Conservation (phyloP, 192 early-diverging fungal species). For the Coemansia reversa region DNA sequence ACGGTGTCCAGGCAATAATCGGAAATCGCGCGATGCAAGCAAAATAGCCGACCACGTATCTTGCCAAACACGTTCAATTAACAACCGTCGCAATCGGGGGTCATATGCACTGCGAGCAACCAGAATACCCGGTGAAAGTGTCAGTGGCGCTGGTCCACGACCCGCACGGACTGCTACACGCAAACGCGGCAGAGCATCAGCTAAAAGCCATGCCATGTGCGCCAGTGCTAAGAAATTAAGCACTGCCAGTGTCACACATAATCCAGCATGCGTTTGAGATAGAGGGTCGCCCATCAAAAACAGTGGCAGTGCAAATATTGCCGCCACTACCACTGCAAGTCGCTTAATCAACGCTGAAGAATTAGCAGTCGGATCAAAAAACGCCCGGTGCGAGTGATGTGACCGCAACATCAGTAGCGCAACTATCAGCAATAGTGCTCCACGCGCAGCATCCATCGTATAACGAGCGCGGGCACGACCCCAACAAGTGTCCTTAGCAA, state of each 20-base stretch:
- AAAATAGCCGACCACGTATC: slow-evolving; percentile 68
- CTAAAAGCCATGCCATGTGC: slow-evolving; percentile 37
- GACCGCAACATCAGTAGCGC: slow-evolving; percentile 55
- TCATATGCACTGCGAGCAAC: slow-evolving; percentile 36
- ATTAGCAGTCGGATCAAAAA: slow-evolving; percentile 60
- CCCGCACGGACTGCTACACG: slow-evolving; percentile 51
- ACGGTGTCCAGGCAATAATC: slow-evolving; percentile 55
- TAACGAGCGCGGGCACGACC: slow-evolving; percentile 44
- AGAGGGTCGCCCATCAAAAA: slow-evolving; percentile 55
- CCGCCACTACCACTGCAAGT: slow-evolving; percentile 43
- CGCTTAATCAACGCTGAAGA: slow-evolving; percentile 53
- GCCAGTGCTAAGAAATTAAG: slow-evolving; percentile 49
- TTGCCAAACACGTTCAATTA: slow-evolving; percentile 67
- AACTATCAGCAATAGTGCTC: slow-evolving; percentile 53
- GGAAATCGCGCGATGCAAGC: slow-evolving; percentile 59
- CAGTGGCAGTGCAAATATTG: slow-evolving; percentile 56
- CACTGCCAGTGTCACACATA: slow-evolving; percentile 52
- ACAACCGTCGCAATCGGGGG: slow-evolving; percentile 45
- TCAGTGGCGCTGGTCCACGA: slow-evolving; percentile 41
- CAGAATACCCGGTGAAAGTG: slow-evolving; percentile 50
- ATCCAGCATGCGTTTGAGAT: slow-evolving; percentile 44
- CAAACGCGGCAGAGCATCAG: slow-evolving; percentile 50
- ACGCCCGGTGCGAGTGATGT: slow-evolving; percentile 61
- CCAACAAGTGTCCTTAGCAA: slow-evolving; percentile 67
- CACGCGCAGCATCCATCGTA: slow-evolving; percentile 55